Evolutionary conservation across 495 filamentous ascomycete genomes (phyloP), one percentile per base, ranked within the genome.

Genomic region (Aspergillus cavernicola): DNA sequence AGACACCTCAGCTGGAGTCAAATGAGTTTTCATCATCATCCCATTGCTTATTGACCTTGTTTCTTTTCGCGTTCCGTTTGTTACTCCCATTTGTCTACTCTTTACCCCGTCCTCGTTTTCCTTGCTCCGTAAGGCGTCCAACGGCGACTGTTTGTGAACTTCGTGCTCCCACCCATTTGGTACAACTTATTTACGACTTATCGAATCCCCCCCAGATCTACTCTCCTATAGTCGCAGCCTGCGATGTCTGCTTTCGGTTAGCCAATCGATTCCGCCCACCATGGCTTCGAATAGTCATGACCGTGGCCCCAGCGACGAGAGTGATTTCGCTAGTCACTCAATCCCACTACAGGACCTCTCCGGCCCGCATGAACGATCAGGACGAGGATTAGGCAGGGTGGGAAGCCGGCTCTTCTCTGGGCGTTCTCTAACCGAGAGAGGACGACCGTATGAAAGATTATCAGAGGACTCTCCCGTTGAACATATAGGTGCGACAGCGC

Each of bases 271-370:
- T 40, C 35, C 65, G 73, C 74, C 69, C 56, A 72, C 70, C 66
- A 88, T 88, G 85, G 80, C 82, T 69, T 79, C 81, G 44, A 73
- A 78, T 68, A 76, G 73, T 63, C 71, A 72, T 29, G 73, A 70
- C 57, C 68, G 76, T 63, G 69, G 73, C 56, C 68, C 77, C 56
- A 63, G 66, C 53, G 60, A 75, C 56, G 71, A 74, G 46, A 63
- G 69, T 24, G 62, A 74, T 52, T 57, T 78, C 33, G 66, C 80
- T 28, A 71, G 80, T 43, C 86, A 89, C 54, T 86, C 86, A 36
- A 95, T 96, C 69, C 90, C 92, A 41, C 75, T 97, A 42, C 86
- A 87, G 66, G 85, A 95, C 66, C 83, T 96, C 42, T 82, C 84
- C 26, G 78, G 81, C 48, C 72, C 79, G 29, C 77, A 81, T 39